Evolutionary conservation across 2,329 filamentous ascomycete species (phyloP), one percentile per base, ranked within the genome.

Genomic region (Trichoderma harzianum): DNA sequence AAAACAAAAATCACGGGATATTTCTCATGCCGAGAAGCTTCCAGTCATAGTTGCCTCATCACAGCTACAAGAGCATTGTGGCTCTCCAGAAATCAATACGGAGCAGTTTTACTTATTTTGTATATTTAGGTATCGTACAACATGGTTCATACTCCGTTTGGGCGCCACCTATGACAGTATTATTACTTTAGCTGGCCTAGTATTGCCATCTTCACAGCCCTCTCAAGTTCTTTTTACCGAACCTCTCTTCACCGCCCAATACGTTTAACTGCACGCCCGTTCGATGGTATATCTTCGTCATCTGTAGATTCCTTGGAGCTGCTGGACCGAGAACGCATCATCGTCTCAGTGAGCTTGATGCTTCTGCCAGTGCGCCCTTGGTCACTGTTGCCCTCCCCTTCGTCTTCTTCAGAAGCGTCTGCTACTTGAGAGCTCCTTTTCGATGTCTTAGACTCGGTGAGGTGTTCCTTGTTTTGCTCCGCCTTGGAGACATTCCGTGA

Each of bases 211-310:
- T 71, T 7, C 76, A 73, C 34, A 68, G 26, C 57, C 57, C 5
- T 32, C 75, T 62, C 7, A 34, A n/a, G 39, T 43, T 64, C 10
- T 73, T 47, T 72, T 55, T 74, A 55, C 7, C 71, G 71, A 57
- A 70, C 58, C 16, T 70, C 70, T 55, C 73, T 60, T n/a, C 74
- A 73, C n/a, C 74, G 32, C n/a, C 61, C 47, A 12, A 26, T 51
- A 24, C 34, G 5, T 61, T 21, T 60, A 16, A 21, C 14, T 14
- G 12, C 14, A 14, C 66, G 71, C 14, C 72, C 26, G 18, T 64
- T 69, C 4, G 75, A 75, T 7, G 75, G 75, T 58, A 77, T 77
- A 18, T 76, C 76, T 7, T 72, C 73, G 18, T 74, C 73, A 18
- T 73, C 74, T 30, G 74, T 75, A 11, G 75, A 74, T 11, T 63